These are phyloP conservation scores for Camellia sinensis DNA, from an alignment of 148 eudicot species.

Conservation along the genomic window DNA sequence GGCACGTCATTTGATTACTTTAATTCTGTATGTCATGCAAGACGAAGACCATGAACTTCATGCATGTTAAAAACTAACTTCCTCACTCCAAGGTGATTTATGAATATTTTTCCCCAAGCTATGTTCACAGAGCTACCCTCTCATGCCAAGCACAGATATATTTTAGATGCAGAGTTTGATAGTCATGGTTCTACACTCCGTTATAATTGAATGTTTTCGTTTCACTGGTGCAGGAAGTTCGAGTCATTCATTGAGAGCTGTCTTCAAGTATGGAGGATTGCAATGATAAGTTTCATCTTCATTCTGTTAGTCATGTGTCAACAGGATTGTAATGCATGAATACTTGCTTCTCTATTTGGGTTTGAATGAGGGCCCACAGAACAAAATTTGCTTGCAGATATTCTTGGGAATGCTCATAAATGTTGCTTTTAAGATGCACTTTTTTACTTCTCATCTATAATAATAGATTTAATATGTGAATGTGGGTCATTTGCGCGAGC, in stretches of 20 bases:
- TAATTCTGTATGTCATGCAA: too few species aligned
- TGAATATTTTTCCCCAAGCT: too few species aligned
- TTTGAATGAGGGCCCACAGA: not conserved
- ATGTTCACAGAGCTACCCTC: too few species aligned
- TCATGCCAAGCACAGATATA: too few species aligned
- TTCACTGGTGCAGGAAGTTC: slow-evolving; percentile 16
- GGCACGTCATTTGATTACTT: too few species aligned
- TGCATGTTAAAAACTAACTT: too few species aligned
- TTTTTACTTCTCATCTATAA: not conserved
- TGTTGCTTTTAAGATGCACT: not conserved
- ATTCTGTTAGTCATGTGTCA: not conserved
- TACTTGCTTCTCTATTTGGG: not conserved
- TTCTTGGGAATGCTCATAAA: not conserved
- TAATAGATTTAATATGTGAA: not conserved
- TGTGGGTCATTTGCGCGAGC: not conserved
- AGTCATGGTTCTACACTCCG: too few species aligned
- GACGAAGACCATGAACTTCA: too few species aligned
- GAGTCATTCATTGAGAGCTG: not conserved
- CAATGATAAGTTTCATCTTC: not conserved
- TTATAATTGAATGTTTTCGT: not conserved
- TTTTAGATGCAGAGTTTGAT: too few species aligned
- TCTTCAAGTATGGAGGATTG: not conserved
- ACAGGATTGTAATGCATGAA: not conserved
- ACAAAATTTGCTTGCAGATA: not conserved
- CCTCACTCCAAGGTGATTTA: too few species aligned